These are phyloP conservation scores for Multifurca ochricompacta DNA, from an alignment of 768 basidiomycete genomes.

Conservation along the genomic window DNA sequence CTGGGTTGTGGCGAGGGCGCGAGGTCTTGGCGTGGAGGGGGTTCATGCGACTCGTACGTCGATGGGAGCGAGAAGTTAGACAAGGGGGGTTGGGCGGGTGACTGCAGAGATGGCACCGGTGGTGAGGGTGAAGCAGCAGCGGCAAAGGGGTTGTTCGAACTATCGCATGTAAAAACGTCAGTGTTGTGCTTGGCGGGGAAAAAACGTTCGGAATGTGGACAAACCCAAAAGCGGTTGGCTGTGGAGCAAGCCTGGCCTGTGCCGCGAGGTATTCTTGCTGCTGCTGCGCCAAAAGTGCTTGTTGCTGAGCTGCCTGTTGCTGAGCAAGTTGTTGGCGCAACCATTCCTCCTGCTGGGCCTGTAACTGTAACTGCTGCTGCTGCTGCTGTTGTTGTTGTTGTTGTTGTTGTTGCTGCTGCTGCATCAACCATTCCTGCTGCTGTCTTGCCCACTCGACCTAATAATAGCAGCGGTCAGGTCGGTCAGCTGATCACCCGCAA, in stretches of 20 bases:
- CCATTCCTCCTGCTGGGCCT: slow-evolving; percentile 47
- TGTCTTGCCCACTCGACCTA: slow-evolving; percentile 40
- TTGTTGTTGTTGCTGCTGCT: slow-evolving; percentile 51
- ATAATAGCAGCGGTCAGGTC: neutral
- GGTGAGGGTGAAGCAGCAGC: slow-evolving; percentile 26
- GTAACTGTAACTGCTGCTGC: slow-evolving; percentile 38
- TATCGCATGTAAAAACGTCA: slow-evolving; percentile 26
- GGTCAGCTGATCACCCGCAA: neutral
- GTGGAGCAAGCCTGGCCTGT: slow-evolving; percentile 34
- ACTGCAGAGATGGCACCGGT: slow-evolving; percentile 28
- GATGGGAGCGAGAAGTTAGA: slow-evolving; percentile 58
- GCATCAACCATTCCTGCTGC: slow-evolving; percentile 65
- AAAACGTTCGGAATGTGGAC: slow-evolving; percentile 20
- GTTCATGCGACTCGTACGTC: slow-evolving; percentile 45
- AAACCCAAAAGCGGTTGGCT: slow-evolving; percentile 74
- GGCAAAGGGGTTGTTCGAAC: slow-evolving; percentile 96
- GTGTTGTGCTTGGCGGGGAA: neutral
- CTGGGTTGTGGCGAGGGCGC: slow-evolving; percentile 32
- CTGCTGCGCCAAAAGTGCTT: slow-evolving; percentile 35
- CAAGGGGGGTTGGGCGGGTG: slow-evolving; percentile 31
- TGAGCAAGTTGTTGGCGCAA: slow-evolving; percentile 56
- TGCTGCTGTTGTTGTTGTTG: slow-evolving; percentile 42
- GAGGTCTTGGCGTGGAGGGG: slow-evolving; percentile 33
- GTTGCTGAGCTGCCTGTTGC: slow-evolving; percentile 43
- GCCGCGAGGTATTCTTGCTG: slow-evolving; percentile 16